Base-by-base conservation (phyloP, 208 protist species). In the Leptomonas pyrrhocoris region DNA sequence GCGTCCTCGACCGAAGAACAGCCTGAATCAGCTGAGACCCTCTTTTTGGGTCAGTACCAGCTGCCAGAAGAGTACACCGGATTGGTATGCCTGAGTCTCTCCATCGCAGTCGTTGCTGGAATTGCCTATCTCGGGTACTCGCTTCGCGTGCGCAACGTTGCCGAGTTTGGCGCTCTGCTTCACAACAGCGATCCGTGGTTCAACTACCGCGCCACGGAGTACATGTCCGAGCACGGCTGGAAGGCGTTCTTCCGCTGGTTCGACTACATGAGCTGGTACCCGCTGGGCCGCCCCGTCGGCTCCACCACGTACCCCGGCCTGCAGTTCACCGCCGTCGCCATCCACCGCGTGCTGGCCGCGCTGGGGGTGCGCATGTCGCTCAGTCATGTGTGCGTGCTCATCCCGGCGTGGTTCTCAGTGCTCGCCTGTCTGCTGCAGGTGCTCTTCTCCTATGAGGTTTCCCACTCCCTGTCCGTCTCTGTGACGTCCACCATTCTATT, bases 221-320 rank as follows among this genome's bases (percentile, higher is more conserved):
- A 98, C 75, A 82, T 98, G 30, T 83, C 73, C 27, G 73, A 92
- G 28, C 73, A 99, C 69, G 98, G 98, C 67, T 97, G 94, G 72
- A 83, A 90, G 50, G 87, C 98, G 49, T 99, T 99, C 85, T 90
- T 97, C 70, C 98, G 98, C 85, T 99, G 98, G 98, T 99, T 99
- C 74, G 98, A 99, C 89, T 89, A 98, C 62, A 86, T 84, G 64
- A 86, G 89, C 51, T 99, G 98, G 98, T 99, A 99, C 82, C 98
- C 98, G 63, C 84, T 99, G n/a, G 98, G 98, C 40, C 83, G 98
- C 46, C 97, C 97, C 50, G 97, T 99, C 34, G 98, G 98, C 77
- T 89, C 88, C 60, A 99, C 98, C 45, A 92, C 98, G 30, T 99
- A 99, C 83, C 98, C 98, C 27, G 98, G 97, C 51, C 55, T 99